These are phyloP conservation scores for Candida buenavistaensis DNA, from an alignment of 1,139 yeast genomes.

Conservation along the genomic window DNA sequence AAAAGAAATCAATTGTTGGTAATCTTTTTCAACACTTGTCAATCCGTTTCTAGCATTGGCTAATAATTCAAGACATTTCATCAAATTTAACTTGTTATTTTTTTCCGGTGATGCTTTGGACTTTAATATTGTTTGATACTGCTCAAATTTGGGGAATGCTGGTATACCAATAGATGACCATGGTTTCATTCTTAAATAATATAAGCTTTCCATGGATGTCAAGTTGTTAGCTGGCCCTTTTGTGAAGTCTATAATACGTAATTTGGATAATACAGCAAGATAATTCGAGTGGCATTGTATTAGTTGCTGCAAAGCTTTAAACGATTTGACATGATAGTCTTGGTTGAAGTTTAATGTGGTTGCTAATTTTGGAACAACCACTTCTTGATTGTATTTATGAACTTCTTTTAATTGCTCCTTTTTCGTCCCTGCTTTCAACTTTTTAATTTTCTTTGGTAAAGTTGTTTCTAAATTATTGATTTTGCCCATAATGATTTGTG, in stretches of 20 bases:
- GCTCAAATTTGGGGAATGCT: slow-evolving; percentile 50
- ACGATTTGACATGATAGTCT: slow-evolving; percentile 29
- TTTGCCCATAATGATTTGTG: slow-evolving; percentile 35
- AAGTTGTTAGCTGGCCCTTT: slow-evolving; percentile 37
- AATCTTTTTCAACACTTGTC: slow-evolving; percentile 15
- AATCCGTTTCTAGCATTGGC: slow-evolving; percentile 17
- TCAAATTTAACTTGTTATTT: slow-evolving; percentile 11
- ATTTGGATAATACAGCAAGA: slow-evolving; percentile 24
- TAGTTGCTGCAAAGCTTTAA: slow-evolving; percentile 36
- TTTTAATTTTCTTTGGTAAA: slow-evolving; percentile 50
- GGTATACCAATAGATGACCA: slow-evolving; percentile 87
- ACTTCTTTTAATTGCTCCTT: slow-evolving; percentile 32
- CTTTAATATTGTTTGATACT: slow-evolving; percentile 19
- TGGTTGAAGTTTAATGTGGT: slow-evolving; percentile 18
- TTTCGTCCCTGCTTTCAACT: slow-evolving; percentile 44
- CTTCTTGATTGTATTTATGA: slow-evolving; percentile 19
- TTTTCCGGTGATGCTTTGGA: slow-evolving; percentile 8
- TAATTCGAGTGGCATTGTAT: slow-evolving; percentile 25
- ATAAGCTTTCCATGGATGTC: slow-evolving; percentile 52
- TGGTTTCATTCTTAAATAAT: slow-evolving; percentile 73
- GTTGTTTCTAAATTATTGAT: slow-evolving; percentile 28
- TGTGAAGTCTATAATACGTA: slow-evolving; percentile 28
- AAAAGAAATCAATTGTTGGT: slow-evolving; percentile 8
- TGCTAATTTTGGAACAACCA: slow-evolving; percentile 26
- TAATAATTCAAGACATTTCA: slow-evolving; percentile 14